phyloP scores from a whole-genome alignment of 2,329 filamentous ascomycete genomes.

The Amauroascus niger region DNA sequence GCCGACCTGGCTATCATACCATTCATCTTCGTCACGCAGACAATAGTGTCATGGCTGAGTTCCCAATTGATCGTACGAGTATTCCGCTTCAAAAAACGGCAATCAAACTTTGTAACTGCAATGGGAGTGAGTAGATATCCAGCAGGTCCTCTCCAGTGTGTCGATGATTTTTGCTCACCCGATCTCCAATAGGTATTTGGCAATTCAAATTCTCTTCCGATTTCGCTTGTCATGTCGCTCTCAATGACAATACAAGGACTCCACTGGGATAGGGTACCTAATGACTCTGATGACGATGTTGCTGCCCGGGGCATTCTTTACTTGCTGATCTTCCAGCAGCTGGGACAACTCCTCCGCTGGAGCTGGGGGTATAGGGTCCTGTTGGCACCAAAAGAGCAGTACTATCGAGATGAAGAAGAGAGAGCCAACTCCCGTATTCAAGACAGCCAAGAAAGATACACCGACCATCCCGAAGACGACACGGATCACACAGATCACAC shows the following conservation, averaged over 20 bases:
- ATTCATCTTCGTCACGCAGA: conserved; percentile 85
- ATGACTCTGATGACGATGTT: conserved; percentile 92
- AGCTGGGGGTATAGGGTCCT: conserved; percentile 96
- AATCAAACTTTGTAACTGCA: conserved; percentile 87
- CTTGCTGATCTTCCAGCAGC: conserved; percentile 91
- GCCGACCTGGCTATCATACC: conserved; percentile 87
- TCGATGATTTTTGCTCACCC: neutral
- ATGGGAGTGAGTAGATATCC: conserved; percentile 58
- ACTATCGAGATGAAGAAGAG: conserved; percentile 36
- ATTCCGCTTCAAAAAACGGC: conserved; percentile 73
- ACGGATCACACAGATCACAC: conserved; percentile 20
- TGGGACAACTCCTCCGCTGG: conserved; percentile 91
- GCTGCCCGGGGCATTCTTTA: conserved; percentile 90
- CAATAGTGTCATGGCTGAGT: conserved; percentile 71
- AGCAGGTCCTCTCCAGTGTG: neutral
- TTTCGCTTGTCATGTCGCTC: conserved; percentile 87
- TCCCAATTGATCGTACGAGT: conserved; percentile 60
- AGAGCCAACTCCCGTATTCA: conserved; percentile 29
- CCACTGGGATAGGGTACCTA: conserved; percentile 84
- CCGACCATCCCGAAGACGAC: conserved; percentile 33
- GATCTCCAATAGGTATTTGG: conserved; percentile 61
- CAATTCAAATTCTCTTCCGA: conserved; percentile 95
- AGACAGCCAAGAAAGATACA: conserved; percentile 33
- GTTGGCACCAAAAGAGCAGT: conserved; percentile 66
- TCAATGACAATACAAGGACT: conserved; percentile 85